Evolutionary conservation across 139 green algal species (phyloP).

Genomic region (Closterium sp.): DNA sequence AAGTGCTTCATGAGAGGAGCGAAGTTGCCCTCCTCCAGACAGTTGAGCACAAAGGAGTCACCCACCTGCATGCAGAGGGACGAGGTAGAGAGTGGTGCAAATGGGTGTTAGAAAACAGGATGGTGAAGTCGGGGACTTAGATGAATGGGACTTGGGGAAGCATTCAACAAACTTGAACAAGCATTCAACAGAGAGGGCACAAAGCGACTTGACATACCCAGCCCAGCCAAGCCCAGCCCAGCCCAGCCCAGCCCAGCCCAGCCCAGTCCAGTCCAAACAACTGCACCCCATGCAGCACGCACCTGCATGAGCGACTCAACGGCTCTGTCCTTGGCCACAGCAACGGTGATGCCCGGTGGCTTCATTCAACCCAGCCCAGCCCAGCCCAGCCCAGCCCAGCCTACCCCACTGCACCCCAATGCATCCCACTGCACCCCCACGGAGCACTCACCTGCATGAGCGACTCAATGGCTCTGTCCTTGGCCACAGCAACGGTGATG

Average conservation of each 20-base stretch:
- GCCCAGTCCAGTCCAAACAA: too few relatives aligned
- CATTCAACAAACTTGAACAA: too few relatives aligned
- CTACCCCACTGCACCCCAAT: too few relatives aligned
- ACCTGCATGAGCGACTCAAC: slow-evolving; percentile 98
- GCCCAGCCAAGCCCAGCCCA: too few relatives aligned
- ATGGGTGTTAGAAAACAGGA: background rate
- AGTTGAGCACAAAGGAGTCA: slow-evolving; percentile 94
- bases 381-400: too few relatives aligned
- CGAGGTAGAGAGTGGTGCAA: background rate
- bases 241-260: too few relatives aligned
- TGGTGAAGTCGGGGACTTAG: background rate
- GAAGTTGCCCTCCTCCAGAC: slow-evolving; percentile 78
- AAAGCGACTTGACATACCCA: too few relatives aligned
- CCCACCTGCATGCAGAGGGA: slow-evolving; percentile 71
- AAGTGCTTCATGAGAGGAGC: slow-evolving; percentile 83
- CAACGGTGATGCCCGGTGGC: slow-evolving; percentile 90
- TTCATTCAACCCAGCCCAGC: too few relatives aligned
- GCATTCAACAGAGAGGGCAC: too few relatives aligned
- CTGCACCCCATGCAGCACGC: background rate
- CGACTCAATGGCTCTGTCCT: slow-evolving; percentile 96
- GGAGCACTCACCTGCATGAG: slow-evolving; percentile 90
- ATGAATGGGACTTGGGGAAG: background rate
- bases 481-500: slow-evolving; percentile 92
- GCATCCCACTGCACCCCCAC: too few relatives aligned
- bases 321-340: slow-evolving; percentile 94